phyloP scores from a whole-genome alignment of 768 basidiomycete species.

The Lactarius pseudohatsudake region DNA sequence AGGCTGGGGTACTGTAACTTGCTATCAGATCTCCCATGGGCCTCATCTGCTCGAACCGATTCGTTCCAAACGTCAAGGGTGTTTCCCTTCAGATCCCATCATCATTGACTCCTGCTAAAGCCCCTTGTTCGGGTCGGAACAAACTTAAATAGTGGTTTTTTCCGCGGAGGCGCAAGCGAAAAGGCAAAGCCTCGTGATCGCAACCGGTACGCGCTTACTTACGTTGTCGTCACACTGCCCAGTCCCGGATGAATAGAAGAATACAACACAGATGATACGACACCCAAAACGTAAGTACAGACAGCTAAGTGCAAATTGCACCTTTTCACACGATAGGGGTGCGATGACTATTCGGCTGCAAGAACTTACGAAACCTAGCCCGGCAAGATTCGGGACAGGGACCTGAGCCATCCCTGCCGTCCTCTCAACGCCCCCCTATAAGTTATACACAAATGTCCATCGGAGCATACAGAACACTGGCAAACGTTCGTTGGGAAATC shows the following conservation, averaged over 20 bases:
- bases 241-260: slow-evolving; percentile 21
- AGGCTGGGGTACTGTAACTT: background rate
- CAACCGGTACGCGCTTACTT: background rate
- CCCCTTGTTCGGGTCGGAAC: slow-evolving; percentile 4
- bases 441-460: slow-evolving; percentile 25
- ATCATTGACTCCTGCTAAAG: background rate
- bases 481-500: background rate
- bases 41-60: background rate
- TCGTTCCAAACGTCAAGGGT: background rate
- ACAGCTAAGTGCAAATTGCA: slow-evolving; percentile 11
- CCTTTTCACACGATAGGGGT: slow-evolving; percentile 11
- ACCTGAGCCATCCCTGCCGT: background rate
- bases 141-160: slow-evolving; percentile 13
- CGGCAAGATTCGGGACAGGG: background rate
- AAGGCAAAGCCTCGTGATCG: slow-evolving; percentile 25
- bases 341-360: slow-evolving; percentile 4
- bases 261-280: slow-evolving; percentile 17
- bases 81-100: slow-evolving; percentile 8
- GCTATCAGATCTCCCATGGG: background rate
- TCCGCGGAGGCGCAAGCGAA: slow-evolving; percentile 15
- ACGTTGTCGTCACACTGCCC: background rate
- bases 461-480: slow-evolving; percentile 6
- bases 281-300: slow-evolving; percentile 17
- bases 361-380: slow-evolving; percentile 6
- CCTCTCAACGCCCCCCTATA: slow-evolving; percentile 14